Base-by-base conservation (phyloP, 1,284 basidiomycete genomes). In the Paramarasmius palmivorus region DNA sequence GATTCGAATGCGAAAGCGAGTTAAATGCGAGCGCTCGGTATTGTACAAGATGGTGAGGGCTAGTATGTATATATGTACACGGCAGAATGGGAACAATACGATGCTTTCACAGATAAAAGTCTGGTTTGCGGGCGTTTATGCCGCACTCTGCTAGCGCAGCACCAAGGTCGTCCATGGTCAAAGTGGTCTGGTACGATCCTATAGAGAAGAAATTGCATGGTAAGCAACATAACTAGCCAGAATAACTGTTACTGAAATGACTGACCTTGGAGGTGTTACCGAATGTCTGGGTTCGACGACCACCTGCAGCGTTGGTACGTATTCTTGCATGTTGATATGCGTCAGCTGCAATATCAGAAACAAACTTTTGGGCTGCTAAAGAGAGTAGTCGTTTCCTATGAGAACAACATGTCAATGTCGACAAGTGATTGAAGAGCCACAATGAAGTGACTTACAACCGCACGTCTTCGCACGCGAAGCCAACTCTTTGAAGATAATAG, bases 291-390 rank as follows among this genome's bases (percentile, higher is more conserved):
- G 79, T 83, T 34, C 90, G 76, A 23, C 89, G 79, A 35, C 88
- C 88, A 47, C 88, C 81, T 8, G 83, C 63, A 47, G 89, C 88
- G 56, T 89, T 90, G 2, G 88, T 93, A 51, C 97, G 85, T 63
- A 99, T 93, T 23, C 96, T 90, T 3, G 97, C 96, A 69, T 98
- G 97, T 66, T 98, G 95, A 71, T 94, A 99, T 14, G 97, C 95
- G 69, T 99, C 97, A 8, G 92, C 86, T 2, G 96, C 92, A 58
- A 99, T 96, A 69, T 99, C 97, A 10, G 94, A 92, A 39, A 99
- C 89, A 68, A 99, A 99, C 68, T 99, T 99, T 68, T 99, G 97
- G 0, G 96, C 94, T 1, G 97, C 95, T 26, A 99, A 82, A 0
- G 95, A 95, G 22, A 99, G 77, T 7, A 99, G 82, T 4, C 96